phyloP scores from a whole-genome alignment of 169 alveolate genomes.

The Plasmodium adleri region DNA sequence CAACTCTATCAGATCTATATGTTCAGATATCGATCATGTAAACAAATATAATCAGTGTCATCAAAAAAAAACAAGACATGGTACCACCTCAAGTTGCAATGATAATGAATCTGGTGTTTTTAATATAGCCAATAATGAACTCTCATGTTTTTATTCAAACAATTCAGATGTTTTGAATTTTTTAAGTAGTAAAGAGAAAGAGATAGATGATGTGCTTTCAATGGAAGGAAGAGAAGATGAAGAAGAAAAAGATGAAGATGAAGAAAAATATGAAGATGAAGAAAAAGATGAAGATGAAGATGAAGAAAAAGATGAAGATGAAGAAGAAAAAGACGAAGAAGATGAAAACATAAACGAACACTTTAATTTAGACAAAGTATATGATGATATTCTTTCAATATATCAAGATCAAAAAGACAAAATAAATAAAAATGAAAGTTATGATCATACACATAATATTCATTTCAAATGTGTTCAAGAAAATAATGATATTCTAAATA shows the following conservation, averaged over 20 bases:
- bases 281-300: not conserved
- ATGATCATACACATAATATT: too few relatives aligned
- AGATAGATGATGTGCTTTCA: not conserved
- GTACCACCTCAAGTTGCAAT: conserved; percentile 11
- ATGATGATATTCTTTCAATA: too few relatives aligned
- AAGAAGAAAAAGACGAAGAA: not conserved
- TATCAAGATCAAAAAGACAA: too few relatives aligned
- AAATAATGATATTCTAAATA: too few relatives aligned
- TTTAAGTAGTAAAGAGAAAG: conserved; percentile 9
- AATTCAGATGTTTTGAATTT: conserved; percentile 17
- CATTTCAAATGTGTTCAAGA: too few relatives aligned
- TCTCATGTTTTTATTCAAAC: conserved; percentile 26
- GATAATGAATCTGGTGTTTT: conserved; percentile 33
- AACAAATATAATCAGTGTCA: not conserved
- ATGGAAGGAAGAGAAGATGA: not conserved
- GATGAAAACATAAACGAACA: not conserved
- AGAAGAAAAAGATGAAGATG: not conserved
- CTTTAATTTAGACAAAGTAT: not conserved
- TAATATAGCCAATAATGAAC: conserved; percentile 21
- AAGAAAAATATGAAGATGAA: not conserved
- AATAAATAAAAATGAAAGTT: too few relatives aligned
- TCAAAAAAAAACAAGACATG: not conserved
- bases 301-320: not conserved
- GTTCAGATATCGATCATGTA: not conserved
- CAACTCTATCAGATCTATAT: not conserved